phyloP scores from a whole-genome alignment of 352 stramenopile genomes.

The Phytophthora agathidicida region DNA sequence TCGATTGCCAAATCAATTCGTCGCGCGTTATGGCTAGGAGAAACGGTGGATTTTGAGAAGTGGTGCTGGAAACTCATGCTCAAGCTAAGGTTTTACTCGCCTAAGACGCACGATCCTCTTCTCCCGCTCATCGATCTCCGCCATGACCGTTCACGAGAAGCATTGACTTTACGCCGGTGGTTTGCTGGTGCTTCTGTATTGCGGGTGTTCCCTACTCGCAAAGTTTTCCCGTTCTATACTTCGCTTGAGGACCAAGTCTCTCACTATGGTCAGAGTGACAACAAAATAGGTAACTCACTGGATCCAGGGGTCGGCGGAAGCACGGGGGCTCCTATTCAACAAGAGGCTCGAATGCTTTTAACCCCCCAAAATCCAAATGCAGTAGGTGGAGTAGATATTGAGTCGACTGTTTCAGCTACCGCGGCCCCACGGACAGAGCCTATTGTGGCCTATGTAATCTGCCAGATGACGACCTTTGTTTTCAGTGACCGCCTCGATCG shows the following conservation, averaged over 20 bases:
- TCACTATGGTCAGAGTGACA: constrained; percentile 15
- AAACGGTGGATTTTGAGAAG: constrained; percentile 76
- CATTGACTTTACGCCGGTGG: constrained; percentile 76
- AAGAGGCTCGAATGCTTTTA: constrained; percentile 35
- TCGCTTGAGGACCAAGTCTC: constrained; percentile 49
- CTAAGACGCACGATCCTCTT: constrained; percentile 66
- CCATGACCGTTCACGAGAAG: constrained; percentile 75
- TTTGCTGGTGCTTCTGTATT: constrained; percentile 53
- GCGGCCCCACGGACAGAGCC: constrained; percentile 73
- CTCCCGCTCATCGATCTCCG: constrained; percentile 75
- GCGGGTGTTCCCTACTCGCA: constrained; percentile 36
- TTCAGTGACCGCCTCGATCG: constrained; percentile 79
- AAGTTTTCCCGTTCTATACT: constrained; percentile 63
- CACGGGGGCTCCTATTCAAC: constrained; percentile 46
- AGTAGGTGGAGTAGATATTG: constrained; percentile 23
- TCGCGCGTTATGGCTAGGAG: constrained; percentile 66
- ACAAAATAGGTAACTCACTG: background rate
- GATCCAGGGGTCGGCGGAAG: constrained; percentile 18
- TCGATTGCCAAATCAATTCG: constrained; percentile 80
- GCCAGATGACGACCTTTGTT: constrained; percentile 79
- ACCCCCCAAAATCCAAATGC: constrained; percentile 29
- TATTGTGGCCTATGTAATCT: constrained; percentile 89
- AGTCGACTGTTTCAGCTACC: constrained; percentile 34
- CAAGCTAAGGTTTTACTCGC: constrained; percentile 85
- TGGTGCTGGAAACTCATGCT: constrained; percentile 89